Evolutionary conservation across 2,329 filamentous ascomycete species (phyloP).

Genomic region (Pseudocercospora fuligena): DNA sequence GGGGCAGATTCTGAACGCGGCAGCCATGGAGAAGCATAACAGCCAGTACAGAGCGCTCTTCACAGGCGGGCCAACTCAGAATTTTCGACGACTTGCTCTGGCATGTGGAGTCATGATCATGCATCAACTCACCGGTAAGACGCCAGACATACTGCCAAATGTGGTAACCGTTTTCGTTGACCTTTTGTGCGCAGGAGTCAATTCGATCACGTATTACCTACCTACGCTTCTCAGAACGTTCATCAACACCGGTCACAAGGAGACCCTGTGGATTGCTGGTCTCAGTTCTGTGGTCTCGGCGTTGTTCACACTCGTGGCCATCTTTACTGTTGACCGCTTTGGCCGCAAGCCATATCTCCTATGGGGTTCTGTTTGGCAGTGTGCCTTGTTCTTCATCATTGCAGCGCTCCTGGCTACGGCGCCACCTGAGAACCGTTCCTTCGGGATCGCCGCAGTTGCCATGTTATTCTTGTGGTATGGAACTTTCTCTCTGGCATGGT

Average conservation of each 20-base stretch:
- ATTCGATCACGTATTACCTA: conserved; percentile 20
- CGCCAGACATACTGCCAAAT: too few species aligned
- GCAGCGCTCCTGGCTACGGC: conserved; percentile 12
- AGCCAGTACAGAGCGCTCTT: conserved; percentile 59
- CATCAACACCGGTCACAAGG: conserved; percentile 11
- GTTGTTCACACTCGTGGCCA: conserved; percentile 11
- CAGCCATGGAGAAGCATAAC: conserved; percentile 36
- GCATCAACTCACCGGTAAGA: conserved; percentile 15
- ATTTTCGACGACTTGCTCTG: conserved; percentile 57
- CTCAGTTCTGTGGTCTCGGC: conserved; percentile 22
- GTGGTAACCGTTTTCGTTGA: too few species aligned
- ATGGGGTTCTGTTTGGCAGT: conserved; percentile 17
- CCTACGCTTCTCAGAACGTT: conserved; percentile 16
- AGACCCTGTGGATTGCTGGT: conserved; percentile 20
- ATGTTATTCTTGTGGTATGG: conserved; percentile 21
- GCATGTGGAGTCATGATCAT: conserved; percentile 18
- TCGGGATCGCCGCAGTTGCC: conserved; percentile 11
- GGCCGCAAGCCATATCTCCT: conserved; percentile 18
- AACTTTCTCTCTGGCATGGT: conserved; percentile 15
- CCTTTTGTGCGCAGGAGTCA: not conserved
- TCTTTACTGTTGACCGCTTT: conserved; percentile 16
- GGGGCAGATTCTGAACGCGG: conserved; percentile 16
- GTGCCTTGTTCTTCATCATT: conserved; percentile 16
- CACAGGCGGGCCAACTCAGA: conserved; percentile 67
- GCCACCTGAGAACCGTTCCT: conserved; percentile 9